Base-by-base conservation (phyloP, 1,139 yeast genomes). In the Hyphopichia wangnamkhiaoensis region DNA sequence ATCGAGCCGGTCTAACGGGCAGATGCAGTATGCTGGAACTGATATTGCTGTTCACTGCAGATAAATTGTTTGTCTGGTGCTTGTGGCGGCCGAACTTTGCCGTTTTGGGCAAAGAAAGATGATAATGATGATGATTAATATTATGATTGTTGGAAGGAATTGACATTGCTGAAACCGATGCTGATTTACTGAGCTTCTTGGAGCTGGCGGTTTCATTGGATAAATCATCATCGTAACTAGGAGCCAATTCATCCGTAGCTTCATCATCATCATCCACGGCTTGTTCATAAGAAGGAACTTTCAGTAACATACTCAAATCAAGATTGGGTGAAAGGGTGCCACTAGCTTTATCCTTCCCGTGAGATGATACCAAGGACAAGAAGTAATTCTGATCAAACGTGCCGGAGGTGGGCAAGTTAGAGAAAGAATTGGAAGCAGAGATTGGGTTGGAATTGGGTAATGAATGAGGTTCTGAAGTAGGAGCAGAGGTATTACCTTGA, bases 241-340 rank as follows among this genome's bases (percentile, higher is more conserved):
- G 74, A 2, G 74, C 65, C 36, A 63, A 62, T 28, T 59, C 69
- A 3, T 55, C 57, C 7, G 41, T 34, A 0, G 26, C 38, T n/a
- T 47, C 54, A 19, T 57, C 62, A 28, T 59, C 63, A 26, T 56
- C 64, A 20, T 63, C 68, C 16, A 67, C 43, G 0, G 74, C 74
- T 37, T 63, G 65, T 13, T 54, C 58, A 42, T 69, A 69, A 2
- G 71, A 54, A 0, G 75, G 75, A 4, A 65, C 65, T 30, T 57
- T 52, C 37, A 61, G 58, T 16, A 65, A 52, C 9, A 50, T 40
- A 6, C 48, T 44, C 15, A 58, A 51, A 32, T 61, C 65, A 33
- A 64, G 39, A 13, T 39, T 42, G 2, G 56, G 47, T 14, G 49
- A 40, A 12, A 9, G 26, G 26, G 26, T 23, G 26, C 26, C 48